Percentiles rank a stretch among this genome's conserved stretches.
Conservation (phyloP, 306 rosid species). For the Lotus japonicus region DNA sequence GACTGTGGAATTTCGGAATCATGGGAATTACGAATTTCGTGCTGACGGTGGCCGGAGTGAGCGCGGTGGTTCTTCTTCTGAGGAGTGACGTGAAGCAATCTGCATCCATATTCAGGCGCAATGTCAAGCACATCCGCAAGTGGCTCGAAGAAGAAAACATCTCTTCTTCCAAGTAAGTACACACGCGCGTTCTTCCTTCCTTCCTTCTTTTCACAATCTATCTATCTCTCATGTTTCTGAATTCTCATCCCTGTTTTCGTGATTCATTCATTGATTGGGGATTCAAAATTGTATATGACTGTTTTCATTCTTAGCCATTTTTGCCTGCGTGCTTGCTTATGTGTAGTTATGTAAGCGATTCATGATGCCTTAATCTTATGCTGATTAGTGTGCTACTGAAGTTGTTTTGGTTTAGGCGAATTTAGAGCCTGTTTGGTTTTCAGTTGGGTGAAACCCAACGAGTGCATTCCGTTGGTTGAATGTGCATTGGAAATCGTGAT, state of each 20-base stretch:
- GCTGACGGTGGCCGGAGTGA: conserved; percentile 44
- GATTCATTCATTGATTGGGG: too few species aligned
- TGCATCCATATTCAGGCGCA: conserved; percentile 31
- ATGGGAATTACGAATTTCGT: conserved; percentile 49
- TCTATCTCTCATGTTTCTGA: too few species aligned
- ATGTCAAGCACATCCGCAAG: conserved; percentile 41
- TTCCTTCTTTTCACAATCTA: too few species aligned
- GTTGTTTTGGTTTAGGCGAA: conserved; percentile 17
- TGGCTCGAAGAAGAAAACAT: conserved; percentile 57
- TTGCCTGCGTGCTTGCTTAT: too few species aligned
- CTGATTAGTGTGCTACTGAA: background rate
- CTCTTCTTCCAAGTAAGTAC: conserved; percentile 37
- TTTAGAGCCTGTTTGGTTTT: background rate
- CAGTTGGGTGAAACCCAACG: too few species aligned
- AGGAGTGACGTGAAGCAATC: conserved; percentile 52
- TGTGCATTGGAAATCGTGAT: too few species aligned
- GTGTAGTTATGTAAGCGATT: too few species aligned
- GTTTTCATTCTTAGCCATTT: too few species aligned
- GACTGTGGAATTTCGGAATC: too few species aligned
- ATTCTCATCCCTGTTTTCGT: too few species aligned
- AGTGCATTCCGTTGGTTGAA: too few species aligned
- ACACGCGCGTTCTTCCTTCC: background rate
- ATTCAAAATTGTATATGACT: too few species aligned
- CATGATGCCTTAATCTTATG: background rate
- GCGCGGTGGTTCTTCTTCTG: conserved; percentile 41